These are phyloP conservation scores for Sporothrix inflata DNA, from an alignment of 2,329 filamentous ascomycete species.

Conservation along the genomic window DNA sequence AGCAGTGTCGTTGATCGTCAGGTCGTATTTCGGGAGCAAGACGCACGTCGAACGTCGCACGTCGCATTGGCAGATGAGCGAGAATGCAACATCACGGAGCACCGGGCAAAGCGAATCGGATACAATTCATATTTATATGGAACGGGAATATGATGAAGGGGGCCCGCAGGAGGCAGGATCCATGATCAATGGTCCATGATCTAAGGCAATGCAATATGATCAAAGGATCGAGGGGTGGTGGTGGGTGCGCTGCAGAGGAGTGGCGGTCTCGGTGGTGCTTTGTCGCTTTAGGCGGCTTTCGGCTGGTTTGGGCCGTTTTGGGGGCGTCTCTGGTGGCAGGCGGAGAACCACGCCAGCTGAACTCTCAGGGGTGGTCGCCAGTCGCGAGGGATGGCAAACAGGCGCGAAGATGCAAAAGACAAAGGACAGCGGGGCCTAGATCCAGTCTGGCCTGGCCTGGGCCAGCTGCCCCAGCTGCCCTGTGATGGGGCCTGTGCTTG, in stretches of 20 bases:
- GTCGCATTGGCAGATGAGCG: constrained; percentile 21
- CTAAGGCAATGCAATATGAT: too few relatives aligned
- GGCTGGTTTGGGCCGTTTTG: background rate
- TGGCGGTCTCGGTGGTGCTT: background rate
- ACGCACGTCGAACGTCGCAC: background rate
- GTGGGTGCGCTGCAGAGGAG: too few relatives aligned
- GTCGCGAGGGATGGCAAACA: background rate
- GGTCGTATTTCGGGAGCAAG: constrained; percentile 8
- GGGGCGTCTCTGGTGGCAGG: background rate
- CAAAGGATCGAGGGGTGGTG: background rate
- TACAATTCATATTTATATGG: background rate
- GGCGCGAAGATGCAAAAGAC: background rate
- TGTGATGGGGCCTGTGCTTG: background rate
- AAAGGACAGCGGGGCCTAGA: background rate
- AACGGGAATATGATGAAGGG: background rate
- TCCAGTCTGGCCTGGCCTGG: background rate
- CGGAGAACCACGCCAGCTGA: constrained; percentile 7
- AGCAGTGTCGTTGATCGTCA: background rate
- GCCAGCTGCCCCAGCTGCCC: background rate
- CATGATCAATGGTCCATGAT: background rate
- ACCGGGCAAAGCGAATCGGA: constrained; percentile 1
- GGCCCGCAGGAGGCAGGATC: background rate
- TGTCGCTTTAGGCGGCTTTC: background rate
- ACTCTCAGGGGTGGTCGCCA: background rate
- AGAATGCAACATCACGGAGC: constrained; percentile 20